Evolutionary conservation across 768 basidiomycete genomes (phyloP).

Genomic region (Lactarius hatsudake): DNA sequence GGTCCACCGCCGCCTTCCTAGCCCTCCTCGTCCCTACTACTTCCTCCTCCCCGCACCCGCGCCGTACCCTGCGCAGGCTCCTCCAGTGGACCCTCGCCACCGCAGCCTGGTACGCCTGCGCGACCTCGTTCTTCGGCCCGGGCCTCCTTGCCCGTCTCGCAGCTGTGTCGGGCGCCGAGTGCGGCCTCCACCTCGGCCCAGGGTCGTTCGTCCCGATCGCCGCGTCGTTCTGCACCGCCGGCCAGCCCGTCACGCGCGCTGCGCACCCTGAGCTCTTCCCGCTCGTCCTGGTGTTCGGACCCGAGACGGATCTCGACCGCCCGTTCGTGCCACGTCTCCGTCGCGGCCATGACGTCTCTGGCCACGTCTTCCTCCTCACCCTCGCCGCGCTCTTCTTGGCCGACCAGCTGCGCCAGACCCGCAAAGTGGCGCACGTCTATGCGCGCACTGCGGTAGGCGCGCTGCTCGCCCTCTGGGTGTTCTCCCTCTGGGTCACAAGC

Average conservation of each 20-base stretch:
- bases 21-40: slow-evolving; percentile 58
- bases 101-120: slow-evolving; percentile 68
- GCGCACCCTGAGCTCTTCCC: slow-evolving; percentile 67
- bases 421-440: slow-evolving; percentile 45
- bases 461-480: slow-evolving; percentile 63
- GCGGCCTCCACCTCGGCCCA: slow-evolving; percentile 53
- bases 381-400: slow-evolving; percentile 75
- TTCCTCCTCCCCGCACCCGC: slow-evolving; percentile 31
- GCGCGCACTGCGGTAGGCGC: slow-evolving; percentile 47
- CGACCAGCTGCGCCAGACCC: slow-evolving; percentile 61
- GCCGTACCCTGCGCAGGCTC: neutral
- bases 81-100: slow-evolving; percentile 58
- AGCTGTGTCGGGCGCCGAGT: slow-evolving; percentile 69
- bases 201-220: slow-evolving; percentile 48
- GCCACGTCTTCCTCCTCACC: slow-evolving; percentile 88
- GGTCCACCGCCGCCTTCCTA: slow-evolving; percentile 74
- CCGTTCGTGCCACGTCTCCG: slow-evolving; percentile 59
- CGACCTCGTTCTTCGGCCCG: slow-evolving; percentile 87
- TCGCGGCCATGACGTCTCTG: slow-evolving; percentile 89
- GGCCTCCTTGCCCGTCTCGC: slow-evolving; percentile 66
- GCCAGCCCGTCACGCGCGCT: slow-evolving; percentile 48
- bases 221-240: slow-evolving; percentile 52
- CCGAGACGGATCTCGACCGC: slow-evolving; percentile 27
- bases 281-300: slow-evolving; percentile 37
- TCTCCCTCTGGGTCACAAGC: slow-evolving; percentile 76